Evolutionary conservation across 345 rosid species (phyloP).

Genomic region (Geranium rotundifolium): DNA sequence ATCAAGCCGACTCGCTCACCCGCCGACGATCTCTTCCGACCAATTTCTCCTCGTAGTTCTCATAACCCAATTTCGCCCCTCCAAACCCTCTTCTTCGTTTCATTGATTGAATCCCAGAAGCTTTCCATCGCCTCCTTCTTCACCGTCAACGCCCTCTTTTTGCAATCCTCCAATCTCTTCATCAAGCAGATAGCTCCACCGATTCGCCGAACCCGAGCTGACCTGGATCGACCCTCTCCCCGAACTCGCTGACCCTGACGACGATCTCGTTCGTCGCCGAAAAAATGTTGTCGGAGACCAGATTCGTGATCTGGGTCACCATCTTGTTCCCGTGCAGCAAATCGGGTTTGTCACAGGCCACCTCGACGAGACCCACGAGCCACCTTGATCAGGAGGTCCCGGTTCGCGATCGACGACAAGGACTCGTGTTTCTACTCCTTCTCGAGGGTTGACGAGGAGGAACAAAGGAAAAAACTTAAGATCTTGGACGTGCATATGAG

Average conservation of each 20-base stretch:
- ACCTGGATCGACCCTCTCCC: constrained; percentile 23
- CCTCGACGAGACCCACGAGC: constrained; percentile 40
- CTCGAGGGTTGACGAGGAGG: constrained; percentile 35
- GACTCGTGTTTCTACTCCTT: constrained; percentile 41
- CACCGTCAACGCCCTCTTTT: constrained; percentile 26
- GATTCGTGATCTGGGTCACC: constrained; percentile 22
- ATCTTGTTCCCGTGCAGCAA: constrained; percentile 22
- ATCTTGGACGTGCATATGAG: constrained; percentile 51
- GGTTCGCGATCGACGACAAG: constrained; percentile 34
- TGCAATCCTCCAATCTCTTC: constrained; percentile 41
- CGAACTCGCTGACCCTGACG: constrained; percentile 49
- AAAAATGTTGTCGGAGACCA: constrained; percentile 48
- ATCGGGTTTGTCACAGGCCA: constrained; percentile 40
- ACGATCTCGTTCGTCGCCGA: constrained; percentile 41
- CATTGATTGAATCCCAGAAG: constrained; percentile 38
- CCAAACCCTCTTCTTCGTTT: constrained; percentile 26
- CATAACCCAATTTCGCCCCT: constrained; percentile 1
- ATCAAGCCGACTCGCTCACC: no score
- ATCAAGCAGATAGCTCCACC: constrained; percentile 54
- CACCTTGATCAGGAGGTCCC: constrained; percentile 44
- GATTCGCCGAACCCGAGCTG: constrained; percentile 47
- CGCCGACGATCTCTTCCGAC: no score
- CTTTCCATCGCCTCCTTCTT: constrained; percentile 33
- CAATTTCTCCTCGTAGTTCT: no score
- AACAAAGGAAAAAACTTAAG: constrained; percentile 52